Conservation (phyloP, 2,329 filamentous ascomycete species). For the Aspergillus ibericus region DNA sequence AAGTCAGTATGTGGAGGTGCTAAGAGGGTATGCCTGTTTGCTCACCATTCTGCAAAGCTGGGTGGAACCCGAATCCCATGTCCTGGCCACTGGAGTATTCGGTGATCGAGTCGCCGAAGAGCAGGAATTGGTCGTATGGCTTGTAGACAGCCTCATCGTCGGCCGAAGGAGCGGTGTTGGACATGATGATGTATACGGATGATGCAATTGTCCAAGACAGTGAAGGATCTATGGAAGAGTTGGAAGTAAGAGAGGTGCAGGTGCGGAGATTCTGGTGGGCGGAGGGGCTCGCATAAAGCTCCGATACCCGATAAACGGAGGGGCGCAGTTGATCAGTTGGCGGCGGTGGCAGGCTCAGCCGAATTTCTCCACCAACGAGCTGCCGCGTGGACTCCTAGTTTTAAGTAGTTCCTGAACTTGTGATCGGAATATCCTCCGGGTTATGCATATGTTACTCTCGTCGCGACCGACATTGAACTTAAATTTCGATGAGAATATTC, state of each 20-base stretch:
- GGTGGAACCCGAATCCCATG: conserved; percentile 72
- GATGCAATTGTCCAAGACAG: background rate
- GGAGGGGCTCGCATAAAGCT: background rate
- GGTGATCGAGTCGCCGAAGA: conserved; percentile 89
- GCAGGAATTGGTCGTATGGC: conserved; percentile 70
- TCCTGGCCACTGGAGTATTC: conserved; percentile 63
- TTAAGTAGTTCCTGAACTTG: background rate
- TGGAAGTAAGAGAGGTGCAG: background rate
- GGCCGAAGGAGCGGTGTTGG: conserved; percentile 2
- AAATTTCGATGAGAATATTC: too few relatives aligned
- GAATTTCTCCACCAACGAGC: conserved; percentile 7
- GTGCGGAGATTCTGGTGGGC: background rate
- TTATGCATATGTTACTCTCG: background rate
- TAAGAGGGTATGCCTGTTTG: conserved; percentile 14
- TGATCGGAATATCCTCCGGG: background rate
- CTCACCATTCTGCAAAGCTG: conserved; percentile 68
- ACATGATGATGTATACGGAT: conserved; percentile 7
- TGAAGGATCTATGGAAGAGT: background rate
- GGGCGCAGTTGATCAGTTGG: background rate
- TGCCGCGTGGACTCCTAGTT: background rate
- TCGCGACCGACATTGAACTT: too few relatives aligned
- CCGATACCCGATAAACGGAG: conserved; percentile 1
- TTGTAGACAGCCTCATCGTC: conserved; percentile 19
- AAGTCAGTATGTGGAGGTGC: conserved; percentile 11
- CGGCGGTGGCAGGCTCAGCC: background rate